A percentile compares a stretch with the other conserved stretches of the same genome.
Evolutionary conservation across 1,139 yeast species (phyloP).

Genomic region (Yamadazyma epiphylla): DNA sequence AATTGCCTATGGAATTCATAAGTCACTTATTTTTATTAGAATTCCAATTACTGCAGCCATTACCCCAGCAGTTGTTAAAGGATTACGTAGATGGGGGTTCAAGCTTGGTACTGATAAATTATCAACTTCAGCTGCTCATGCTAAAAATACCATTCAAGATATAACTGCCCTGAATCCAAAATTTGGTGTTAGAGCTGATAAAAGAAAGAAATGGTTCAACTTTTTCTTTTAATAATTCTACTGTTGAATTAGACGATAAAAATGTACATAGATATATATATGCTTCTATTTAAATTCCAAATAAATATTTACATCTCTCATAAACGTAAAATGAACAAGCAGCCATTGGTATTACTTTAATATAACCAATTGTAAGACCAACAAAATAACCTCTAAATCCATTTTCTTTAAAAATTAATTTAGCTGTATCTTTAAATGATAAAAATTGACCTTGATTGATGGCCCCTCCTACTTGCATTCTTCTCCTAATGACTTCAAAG

Average conservation of each 20-base stretch:
- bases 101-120: constrained; percentile 57
- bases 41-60: constrained; percentile 90
- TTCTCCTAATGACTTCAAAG: constrained; percentile 86
- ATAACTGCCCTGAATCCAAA: constrained; percentile 37
- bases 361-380: constrained; percentile 90
- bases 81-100: constrained; percentile 75
- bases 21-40: constrained; percentile 74
- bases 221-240: constrained; percentile 52
- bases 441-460: constrained; percentile 58
- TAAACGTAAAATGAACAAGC: constrained; percentile 95
- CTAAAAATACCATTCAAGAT: constrained; percentile 23
- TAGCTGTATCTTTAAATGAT: constrained; percentile 50
- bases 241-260: too few relatives aligned
- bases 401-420: constrained; percentile 60
- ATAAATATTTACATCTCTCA: constrained; percentile 70
- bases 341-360: constrained; percentile 95
- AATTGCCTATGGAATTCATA: constrained; percentile 91
- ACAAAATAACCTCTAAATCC: constrained; percentile 89
- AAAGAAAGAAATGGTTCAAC: constrained; percentile 56
- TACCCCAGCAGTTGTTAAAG: constrained; percentile 73
- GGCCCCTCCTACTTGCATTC: constrained; percentile 95
- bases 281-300: constrained; percentile 38
- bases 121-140: constrained; percentile 32
- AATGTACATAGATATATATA: constrained; percentile 2
- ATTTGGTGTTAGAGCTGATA: constrained; percentile 52